Base-by-base conservation (phyloP, 306 rosid genomes). In the Luffa aegyptiaca region DNA sequence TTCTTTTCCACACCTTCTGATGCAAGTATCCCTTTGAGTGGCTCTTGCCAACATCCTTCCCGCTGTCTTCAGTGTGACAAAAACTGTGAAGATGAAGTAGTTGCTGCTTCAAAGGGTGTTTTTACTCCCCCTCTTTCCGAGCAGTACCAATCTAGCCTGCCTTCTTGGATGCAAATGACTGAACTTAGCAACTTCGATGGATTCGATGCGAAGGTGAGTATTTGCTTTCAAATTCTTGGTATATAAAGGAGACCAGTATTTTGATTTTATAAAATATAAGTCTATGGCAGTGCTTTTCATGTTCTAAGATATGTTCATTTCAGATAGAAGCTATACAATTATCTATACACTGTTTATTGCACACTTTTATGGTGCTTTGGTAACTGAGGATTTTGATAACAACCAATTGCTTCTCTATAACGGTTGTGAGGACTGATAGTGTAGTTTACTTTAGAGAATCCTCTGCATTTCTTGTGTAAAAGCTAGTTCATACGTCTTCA, bases 1-100 rank as follows among this genome's bases (percentile, higher is more conserved):
- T 93, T 96, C 89, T 96, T 96, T 76, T 81, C 97, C 46, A 86
- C 97, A n/a, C 93, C 92, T 73, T 83, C 97, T 79, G 98, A 93
- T 81, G 64, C 86, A 33, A 90, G 83, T 86, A 78, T 85, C 82
- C 86, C 91, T 17, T 76, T 81, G 61, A 84, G 79, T 81, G 76
- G 88, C 57, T 81, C 98, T 10, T 78, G 71, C 76, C 88, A 76
- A 75, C 84, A 89, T 75, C 68, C 72, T 82, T 83, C 93, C 57
- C 84, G 74, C 62, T 82, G 81, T 79, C 85, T 63, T 36, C 93
- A 76, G 71, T 83, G 80, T 85, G 86, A 79, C 46, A 93, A 88
- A 73, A 84, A 85, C 31, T 86, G 85, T 78, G 91, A 85, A 76
- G 87, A 87, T 49, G 98, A 96, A 77, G 87, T 76, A 21, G 81